Conservation (phyloP, 2,329 filamentous ascomycete species). For the Microdochium trichocladiopsis region DNA sequence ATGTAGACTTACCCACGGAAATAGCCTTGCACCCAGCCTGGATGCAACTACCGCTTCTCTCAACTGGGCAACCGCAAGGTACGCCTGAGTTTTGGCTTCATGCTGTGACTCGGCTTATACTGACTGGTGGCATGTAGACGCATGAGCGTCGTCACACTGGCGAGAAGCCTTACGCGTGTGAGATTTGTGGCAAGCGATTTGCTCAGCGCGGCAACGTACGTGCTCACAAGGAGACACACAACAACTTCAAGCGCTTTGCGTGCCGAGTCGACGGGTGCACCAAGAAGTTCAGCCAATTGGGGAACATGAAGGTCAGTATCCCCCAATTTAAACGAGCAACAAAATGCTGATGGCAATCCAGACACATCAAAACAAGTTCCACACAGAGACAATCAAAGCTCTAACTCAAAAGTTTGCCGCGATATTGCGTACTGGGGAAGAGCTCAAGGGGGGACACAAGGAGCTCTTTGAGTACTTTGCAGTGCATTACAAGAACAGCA, state of each 20-base stretch:
- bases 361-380: slow-evolving; percentile 94
- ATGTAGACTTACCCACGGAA: slow-evolving; percentile 3
- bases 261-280: slow-evolving; percentile 79
- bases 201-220: slow-evolving; percentile 81
- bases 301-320: slow-evolving; percentile 74
- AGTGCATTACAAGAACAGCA: slow-evolving; percentile 90
- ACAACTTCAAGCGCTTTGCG: slow-evolving; percentile 67
- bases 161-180: slow-evolving; percentile 76
- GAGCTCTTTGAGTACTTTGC: slow-evolving; percentile 82
- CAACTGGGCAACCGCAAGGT: slow-evolving; percentile 89
- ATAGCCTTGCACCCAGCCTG: slow-evolving; percentile 61
- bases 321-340: slow-evolving; percentile 4
- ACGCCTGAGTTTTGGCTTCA: slow-evolving; percentile 16
- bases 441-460: slow-evolving; percentile 62
- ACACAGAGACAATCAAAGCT: slow-evolving; percentile 62
- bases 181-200: slow-evolving; percentile 74
- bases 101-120: background rate
- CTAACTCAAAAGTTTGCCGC: slow-evolving; percentile 66
- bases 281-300: slow-evolving; percentile 83
- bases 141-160: slow-evolving; percentile 84
- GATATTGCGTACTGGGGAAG: slow-evolving; percentile 41
- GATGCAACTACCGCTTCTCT: slow-evolving; percentile 75
- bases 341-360: slow-evolving; percentile 21
- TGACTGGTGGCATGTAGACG: slow-evolving; percentile 43
- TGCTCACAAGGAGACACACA: slow-evolving; percentile 76